Percentiles rank a stretch among this genome's conserved stretches.
Conservation (phyloP, 495 filamentous ascomycete genomes). For the Lindgomyces ingoldianus region DNA sequence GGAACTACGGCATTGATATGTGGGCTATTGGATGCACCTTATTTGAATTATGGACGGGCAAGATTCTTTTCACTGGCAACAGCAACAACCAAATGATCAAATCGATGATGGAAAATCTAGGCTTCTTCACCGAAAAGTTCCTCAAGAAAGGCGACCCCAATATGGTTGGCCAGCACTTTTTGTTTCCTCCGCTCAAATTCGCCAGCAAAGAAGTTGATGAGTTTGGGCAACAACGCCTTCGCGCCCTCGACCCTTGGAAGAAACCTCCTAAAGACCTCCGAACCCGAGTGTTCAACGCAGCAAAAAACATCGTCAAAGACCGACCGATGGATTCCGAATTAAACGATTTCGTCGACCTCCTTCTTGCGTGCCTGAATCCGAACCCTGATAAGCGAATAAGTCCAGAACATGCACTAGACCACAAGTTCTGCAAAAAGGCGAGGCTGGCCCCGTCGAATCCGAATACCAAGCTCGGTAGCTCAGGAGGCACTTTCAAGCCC, state of each 20-base stretch:
- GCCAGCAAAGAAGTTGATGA: slow-evolving; percentile 80
- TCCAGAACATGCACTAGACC: slow-evolving; percentile 80
- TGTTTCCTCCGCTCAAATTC: slow-evolving; percentile 67
- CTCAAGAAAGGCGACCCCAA: slow-evolving; percentile 67
- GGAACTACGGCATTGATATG: slow-evolving; percentile 92
- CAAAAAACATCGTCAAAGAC: slow-evolving; percentile 61
- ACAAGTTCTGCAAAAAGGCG: slow-evolving; percentile 44
- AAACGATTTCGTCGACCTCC: slow-evolving; percentile 75
- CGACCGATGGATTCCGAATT: slow-evolving; percentile 78
- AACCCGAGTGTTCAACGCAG: slow-evolving; percentile 70
- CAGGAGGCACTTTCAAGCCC: background rate
- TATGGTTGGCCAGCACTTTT: slow-evolving; percentile 74
- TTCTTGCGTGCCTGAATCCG: slow-evolving; percentile 82
- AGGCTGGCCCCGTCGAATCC: background rate
- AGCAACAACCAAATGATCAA: slow-evolving; percentile 98
- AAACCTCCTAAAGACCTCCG: slow-evolving; percentile 75
- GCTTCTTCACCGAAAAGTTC: slow-evolving; percentile 85
- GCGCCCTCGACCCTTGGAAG: slow-evolving; percentile 21
- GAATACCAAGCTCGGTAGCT: background rate
- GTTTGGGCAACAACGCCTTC: slow-evolving; percentile 15
- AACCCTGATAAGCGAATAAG: slow-evolving; percentile 94
- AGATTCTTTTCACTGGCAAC: slow-evolving; percentile 91
- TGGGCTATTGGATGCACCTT: slow-evolving; percentile 98
- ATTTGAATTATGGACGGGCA: slow-evolving; percentile 95
- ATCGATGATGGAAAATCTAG: slow-evolving; percentile 92